These are phyloP conservation scores for Aspergillus tamarii DNA, from an alignment of 2,329 filamentous ascomycete genomes.

Conservation along the genomic window DNA sequence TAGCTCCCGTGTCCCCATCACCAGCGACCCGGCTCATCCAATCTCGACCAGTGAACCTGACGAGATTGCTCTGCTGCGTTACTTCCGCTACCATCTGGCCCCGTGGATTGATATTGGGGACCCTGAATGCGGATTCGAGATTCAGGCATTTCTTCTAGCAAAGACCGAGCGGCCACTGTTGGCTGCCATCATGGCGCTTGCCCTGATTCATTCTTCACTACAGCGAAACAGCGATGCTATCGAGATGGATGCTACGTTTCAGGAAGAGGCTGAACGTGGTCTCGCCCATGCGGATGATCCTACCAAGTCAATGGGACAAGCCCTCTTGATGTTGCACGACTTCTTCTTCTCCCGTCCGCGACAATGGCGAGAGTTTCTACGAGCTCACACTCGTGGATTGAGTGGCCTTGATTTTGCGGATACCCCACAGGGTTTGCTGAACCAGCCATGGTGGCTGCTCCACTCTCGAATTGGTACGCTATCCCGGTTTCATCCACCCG, in stretches of 20 bases:
- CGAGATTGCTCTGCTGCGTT: constrained; percentile 28
- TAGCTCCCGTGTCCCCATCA: background rate
- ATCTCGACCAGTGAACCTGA: constrained; percentile 11
- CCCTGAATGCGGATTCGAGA: constrained; percentile 25
- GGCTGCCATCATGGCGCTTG: constrained; percentile 25
- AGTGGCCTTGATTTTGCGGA: constrained; percentile 10
- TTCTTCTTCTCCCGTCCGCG: constrained; percentile 18
- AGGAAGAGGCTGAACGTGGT: constrained; percentile 23
- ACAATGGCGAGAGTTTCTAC: constrained; percentile 21
- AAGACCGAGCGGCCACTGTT: constrained; percentile 22
- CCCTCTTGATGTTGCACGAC: constrained; percentile 24
- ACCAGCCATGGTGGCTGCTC: constrained; percentile 25
- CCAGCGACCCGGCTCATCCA: background rate
- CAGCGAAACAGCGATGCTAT: constrained; percentile 10
- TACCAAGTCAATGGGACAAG: constrained; percentile 10
- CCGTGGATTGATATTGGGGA: constrained; percentile 32
- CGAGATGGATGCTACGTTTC: constrained; percentile 15
- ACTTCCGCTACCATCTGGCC: constrained; percentile 29
- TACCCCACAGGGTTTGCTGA: constrained; percentile 16
- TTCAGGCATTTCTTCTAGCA: constrained; percentile 25
- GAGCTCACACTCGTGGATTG: constrained; percentile 6
- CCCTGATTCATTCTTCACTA: constrained; percentile 20
- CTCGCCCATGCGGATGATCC: constrained; percentile 18
- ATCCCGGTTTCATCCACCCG: background rate
- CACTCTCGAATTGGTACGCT: constrained; percentile 25